Base-by-base conservation (phyloP, 257 asterid species). In the Solanum clarkiae region DNA sequence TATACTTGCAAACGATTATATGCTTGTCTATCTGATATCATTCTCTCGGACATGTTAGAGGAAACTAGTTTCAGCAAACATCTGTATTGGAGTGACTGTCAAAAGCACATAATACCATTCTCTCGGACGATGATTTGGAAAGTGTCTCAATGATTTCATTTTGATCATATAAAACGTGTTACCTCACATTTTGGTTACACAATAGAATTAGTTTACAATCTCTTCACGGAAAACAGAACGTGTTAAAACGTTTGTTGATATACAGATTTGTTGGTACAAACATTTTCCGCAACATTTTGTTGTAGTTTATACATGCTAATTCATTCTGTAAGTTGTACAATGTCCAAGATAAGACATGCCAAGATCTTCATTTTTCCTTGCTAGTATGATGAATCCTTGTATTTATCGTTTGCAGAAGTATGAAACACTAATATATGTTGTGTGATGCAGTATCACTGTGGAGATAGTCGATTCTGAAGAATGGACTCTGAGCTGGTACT, bases 401-500 rank as follows among this genome's bases (percentile, higher is more conserved):
- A 51, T 24, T 77, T 77, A 10, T 51, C 47, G 8, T 51, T 51
- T 24, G 26, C 82, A 22, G 82, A 75, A 0, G 36, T 49, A 49
- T 75, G 82, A 75, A 24, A 11, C 57, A 45, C 26, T 77, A 79
- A 79, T 79, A 16, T 26, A 5, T 51, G 65, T 53, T 17, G 65
- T 53, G 11, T 53, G 49, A 2, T 53, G 83, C 83, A 79, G 29
- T 0, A 9, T 53, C 65, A 16, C 10, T 49, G 45, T 9, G 2
- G 82, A 8, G 2, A 75, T 75, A 3, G 62, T 14, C 18, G 2
- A 79, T 51, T 53, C 29, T 26, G 29, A 79, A 16, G 83, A 29
- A 79, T 79, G 83, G 94, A 88, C 26, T 45, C 92, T 1, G 87
- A 90, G 86, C 56, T 88, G 77, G 60, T 91, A n/a, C 51, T 83